A percentile compares a stretch with the other conserved stretches of the same genome.
phyloP scores from a whole-genome alignment of 768 basidiomycete genomes.

The Amanita inopinata region DNA sequence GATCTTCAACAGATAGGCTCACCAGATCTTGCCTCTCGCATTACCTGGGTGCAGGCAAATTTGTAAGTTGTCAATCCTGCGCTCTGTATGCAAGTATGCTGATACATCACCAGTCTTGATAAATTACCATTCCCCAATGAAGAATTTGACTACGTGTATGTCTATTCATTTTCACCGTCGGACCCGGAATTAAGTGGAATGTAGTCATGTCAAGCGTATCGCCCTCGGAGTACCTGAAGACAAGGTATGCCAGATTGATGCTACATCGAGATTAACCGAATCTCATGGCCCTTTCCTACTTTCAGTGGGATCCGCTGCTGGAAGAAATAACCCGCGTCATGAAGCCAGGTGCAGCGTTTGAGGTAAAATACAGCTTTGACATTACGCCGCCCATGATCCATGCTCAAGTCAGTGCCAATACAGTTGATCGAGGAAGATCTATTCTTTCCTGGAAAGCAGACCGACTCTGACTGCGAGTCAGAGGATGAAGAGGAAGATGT shows the following conservation, averaged over 20 bases:
- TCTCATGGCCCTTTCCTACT: background rate
- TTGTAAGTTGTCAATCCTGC: constrained; percentile 37
- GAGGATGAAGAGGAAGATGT: constrained; percentile 18
- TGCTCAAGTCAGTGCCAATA: background rate
- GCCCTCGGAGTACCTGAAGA: constrained; percentile 70
- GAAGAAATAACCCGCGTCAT: constrained; percentile 65
- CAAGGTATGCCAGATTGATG: constrained; percentile 32
- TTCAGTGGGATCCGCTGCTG: constrained; percentile 56
- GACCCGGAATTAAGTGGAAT: constrained; percentile 7
- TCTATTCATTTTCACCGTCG: constrained; percentile 7
- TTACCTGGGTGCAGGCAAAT: constrained; percentile 67
- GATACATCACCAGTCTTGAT: constrained; percentile 40
- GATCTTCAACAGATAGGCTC: constrained; percentile 53
- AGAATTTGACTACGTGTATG: constrained; percentile 74
- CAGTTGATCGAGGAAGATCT: constrained; percentile 71
- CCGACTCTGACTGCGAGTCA: constrained; percentile 25
- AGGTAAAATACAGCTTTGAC: constrained; percentile 30
- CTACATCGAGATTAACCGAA: background rate
- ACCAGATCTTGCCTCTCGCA: constrained; percentile 43
- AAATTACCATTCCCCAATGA: constrained; percentile 59
- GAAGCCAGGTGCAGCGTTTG: constrained; percentile 66
- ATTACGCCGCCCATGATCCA: background rate
- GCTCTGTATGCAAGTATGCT: background rate
- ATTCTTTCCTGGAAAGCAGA: constrained; percentile 51
- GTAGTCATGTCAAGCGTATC: constrained; percentile 60